Conservation (phyloP, 208 protist species). For the Leishmania tropica region DNA sequence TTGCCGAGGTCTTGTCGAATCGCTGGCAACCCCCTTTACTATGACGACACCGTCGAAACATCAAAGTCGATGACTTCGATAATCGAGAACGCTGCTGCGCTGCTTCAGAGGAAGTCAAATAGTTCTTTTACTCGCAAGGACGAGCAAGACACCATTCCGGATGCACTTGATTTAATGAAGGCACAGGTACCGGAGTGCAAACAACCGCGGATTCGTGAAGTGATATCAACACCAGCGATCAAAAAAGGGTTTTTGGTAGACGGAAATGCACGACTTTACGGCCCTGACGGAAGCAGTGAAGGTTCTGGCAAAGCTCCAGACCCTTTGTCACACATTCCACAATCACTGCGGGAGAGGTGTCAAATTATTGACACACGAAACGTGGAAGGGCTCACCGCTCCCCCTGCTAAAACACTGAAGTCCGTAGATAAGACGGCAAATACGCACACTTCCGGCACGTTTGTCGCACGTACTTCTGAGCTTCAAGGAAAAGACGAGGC, state of each 20-base stretch:
- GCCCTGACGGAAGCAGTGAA: constrained; percentile 54
- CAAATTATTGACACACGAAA: constrained; percentile 73
- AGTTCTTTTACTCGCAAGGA: neutral
- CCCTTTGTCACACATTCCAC: constrained; percentile 72
- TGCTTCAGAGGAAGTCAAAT: constrained; percentile 29
- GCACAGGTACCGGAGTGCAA: constrained; percentile 13
- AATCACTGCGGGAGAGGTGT: constrained; percentile 70
- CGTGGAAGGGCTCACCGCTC: neutral
- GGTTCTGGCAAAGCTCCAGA: constrained; percentile 56
- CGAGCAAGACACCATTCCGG: constrained; percentile 12
- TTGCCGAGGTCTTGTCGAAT: constrained; percentile 43
- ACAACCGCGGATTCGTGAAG: constrained; percentile 59
- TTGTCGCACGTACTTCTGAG: too few relatives aligned
- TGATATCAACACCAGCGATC: constrained; percentile 52
- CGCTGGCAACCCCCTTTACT: constrained; percentile 48
- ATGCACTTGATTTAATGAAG: constrained; percentile 17
- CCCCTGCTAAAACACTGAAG: neutral
- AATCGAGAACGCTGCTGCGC: constrained; percentile 25
- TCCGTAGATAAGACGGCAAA: neutral
- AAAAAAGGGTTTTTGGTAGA: constrained; percentile 75
- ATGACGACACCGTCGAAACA: neutral
- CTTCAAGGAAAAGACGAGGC: neutral
- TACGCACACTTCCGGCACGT: neutral
- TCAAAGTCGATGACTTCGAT: constrained; percentile 16
- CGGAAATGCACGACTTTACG: constrained; percentile 51